Evolutionary conservation across 2,329 filamentous ascomycete species (phyloP), one percentile per base, ranked within the genome.

Genomic region (Graphiopsis chlorocephala): DNA sequence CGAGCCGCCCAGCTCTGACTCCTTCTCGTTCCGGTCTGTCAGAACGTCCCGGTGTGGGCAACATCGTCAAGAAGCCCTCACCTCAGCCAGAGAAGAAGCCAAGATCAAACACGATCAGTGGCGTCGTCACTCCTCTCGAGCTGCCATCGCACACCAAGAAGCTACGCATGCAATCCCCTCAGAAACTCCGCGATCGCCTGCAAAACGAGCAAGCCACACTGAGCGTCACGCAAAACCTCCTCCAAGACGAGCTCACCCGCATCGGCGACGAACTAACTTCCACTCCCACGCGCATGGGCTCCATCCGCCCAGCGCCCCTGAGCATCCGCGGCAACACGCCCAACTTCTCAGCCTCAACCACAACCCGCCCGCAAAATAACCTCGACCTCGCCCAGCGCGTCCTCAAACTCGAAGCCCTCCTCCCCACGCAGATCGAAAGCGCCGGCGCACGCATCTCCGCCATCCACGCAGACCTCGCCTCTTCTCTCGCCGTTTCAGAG

Each of bases 191-290:
- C 20, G 93, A 97, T 78, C 89, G 94, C 35, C 83, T 97, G 0
- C 90, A 94, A 71, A 88, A 86, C 56, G 93, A 97, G 75, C 92
- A 93, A 77, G 87, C 86, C 63, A 85, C 88, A 0, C 86, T 93
- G 17, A 86, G 88, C 5, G 86, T 88, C 10, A 87, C 89, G 0
- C 91, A 93, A 67, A 83, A 84, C 2, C 85, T 85, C 3, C 78
- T 97, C 15, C 87, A 90, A 75, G 86, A 87, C 4, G 93, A 97
- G 74, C 81, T 97, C 10, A 86, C 86, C 59, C 89, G 90, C 68
- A 94, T 97, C 71, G 86, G 90, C 0, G 87, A 92, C 65, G 93
- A 97, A 75, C 86, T 97, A 80, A 87, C 87, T 48, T 67, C 68
- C 11, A 70, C 68, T 15, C 70, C 72, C 15, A 65, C n/a, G 65